These are phyloP conservation scores for Botryotinia calthae DNA, from an alignment of 2,329 filamentous ascomycete genomes.

Conservation along the genomic window DNA sequence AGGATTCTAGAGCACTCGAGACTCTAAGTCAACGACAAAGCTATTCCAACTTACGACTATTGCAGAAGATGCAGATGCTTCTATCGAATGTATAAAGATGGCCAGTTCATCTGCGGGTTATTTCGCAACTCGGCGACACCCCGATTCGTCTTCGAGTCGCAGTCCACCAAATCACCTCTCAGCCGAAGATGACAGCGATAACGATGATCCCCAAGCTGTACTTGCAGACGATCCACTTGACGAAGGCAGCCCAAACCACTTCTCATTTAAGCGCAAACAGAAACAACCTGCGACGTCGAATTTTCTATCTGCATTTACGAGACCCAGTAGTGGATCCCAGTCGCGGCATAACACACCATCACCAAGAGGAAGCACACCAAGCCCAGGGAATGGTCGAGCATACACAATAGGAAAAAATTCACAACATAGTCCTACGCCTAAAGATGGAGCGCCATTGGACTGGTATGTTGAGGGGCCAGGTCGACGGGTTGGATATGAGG, in stretches of 20 bases:
- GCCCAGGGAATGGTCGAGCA: conserved; percentile 21
- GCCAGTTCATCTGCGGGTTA: conserved; percentile 36
- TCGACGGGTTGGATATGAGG: conserved; percentile 88
- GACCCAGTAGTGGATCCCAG: conserved; percentile 23
- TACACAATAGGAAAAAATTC: conserved; percentile 25
- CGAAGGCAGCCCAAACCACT: conserved; percentile 46
- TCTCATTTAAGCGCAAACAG: conserved; percentile 72
- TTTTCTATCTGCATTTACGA: conserved; percentile 35
- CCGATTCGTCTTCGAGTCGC: conserved; percentile 32
- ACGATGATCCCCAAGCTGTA: conserved; percentile 40
- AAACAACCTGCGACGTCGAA: conserved; percentile 40
- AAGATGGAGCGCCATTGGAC: conserved; percentile 58
- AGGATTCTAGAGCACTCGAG: conserved; percentile 12
- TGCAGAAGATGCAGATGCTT: conserved; percentile 21
- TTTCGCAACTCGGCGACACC: conserved; percentile 27
- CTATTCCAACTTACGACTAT: not conserved
- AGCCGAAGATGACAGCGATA: conserved; percentile 45
- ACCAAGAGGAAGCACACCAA: conserved; percentile 30
- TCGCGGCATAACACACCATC: conserved; percentile 32
- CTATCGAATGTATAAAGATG: conserved; percentile 35
- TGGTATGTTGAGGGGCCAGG: conserved; percentile 92
- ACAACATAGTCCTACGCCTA: conserved; percentile 32
- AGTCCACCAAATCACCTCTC: conserved; percentile 27
- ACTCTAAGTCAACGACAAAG: not conserved
- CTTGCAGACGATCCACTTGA: conserved; percentile 57